Evolutionary conservation across 2,329 filamentous ascomycete species (phyloP).

Genomic region (Aschersonia sp.): DNA sequence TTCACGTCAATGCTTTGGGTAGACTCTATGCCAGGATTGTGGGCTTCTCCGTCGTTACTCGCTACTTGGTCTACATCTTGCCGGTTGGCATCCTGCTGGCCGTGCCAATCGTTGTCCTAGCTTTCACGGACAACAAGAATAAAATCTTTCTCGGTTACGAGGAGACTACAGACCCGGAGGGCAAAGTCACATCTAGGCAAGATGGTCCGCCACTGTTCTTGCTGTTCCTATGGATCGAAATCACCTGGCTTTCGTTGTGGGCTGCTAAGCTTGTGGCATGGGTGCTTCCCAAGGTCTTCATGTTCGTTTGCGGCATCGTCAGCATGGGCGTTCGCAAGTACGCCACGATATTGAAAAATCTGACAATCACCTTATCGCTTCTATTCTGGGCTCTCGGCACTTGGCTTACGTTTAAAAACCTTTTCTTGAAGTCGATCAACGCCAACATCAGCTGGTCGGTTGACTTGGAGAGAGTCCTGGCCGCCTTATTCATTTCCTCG

Average conservation of each 20-base stretch:
- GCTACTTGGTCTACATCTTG: slow-evolving; percentile 54
- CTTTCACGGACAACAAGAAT: slow-evolving; percentile 24
- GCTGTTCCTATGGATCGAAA: slow-evolving; percentile 55
- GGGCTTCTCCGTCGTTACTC: slow-evolving; percentile 46
- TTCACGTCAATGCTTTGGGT: slow-evolving; percentile 50
- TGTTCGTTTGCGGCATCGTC: slow-evolving; percentile 56
- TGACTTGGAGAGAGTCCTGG: slow-evolving; percentile 50
- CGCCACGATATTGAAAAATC: slow-evolving; percentile 45
- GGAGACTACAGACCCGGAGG: slow-evolving; percentile 7
- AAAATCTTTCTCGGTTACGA: slow-evolving; percentile 21
- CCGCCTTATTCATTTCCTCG: slow-evolving; percentile 52
- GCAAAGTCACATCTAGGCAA: neutral
- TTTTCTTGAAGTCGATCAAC: slow-evolving; percentile 23
- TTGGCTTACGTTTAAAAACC: slow-evolving; percentile 45
- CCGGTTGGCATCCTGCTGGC: slow-evolving; percentile 49
- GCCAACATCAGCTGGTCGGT: slow-evolving; percentile 34
- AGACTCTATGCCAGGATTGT: slow-evolving; percentile 51
- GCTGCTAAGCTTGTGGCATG: slow-evolving; percentile 50
- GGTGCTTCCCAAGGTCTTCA: slow-evolving; percentile 45
- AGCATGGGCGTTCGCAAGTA: slow-evolving; percentile 59
- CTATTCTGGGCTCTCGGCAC: slow-evolving; percentile 54
- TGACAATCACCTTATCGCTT: slow-evolving; percentile 52
- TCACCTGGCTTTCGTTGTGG: slow-evolving; percentile 56
- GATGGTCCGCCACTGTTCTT: slow-evolving; percentile 37
- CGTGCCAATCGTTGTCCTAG: slow-evolving; percentile 43